Evolutionary conservation across 2,329 filamentous ascomycete genomes (phyloP), one percentile per base, ranked within the genome.

Genomic region (Cryphonectria carpinicola): DNA sequence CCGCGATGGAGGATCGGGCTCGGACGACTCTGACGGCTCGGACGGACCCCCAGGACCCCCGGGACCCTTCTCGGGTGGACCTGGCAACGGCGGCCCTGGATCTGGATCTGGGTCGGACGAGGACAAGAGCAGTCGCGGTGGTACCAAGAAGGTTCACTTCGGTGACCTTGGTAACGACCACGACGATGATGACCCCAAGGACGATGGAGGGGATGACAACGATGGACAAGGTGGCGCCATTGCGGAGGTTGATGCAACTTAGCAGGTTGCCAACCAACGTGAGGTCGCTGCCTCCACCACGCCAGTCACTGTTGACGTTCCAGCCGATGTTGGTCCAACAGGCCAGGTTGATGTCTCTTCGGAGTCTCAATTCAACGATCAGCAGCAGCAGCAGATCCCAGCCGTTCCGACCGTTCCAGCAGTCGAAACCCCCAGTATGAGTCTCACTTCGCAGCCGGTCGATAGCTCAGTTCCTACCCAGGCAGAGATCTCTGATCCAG

Each of bases 161-260:
- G 54, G 14, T 32, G 54, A 32, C 54, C 46, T n/a, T 49, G 25
- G 11, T 14, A 35, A 35, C 17, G 19, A 58, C 14, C 54, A 58
- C 7, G 25, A 32, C 54, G 54, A 58, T 28, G 54, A 58, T 6
- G 25, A 58, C 13, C 14, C 13, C 25, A 32, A 58, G 54, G 54
- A 58, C 28, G 54, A 58, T 11, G 54, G 54, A 56, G 52, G 52
- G 35, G 58, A 61, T 39, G 58, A 61, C 32, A 61, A 61, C 3
- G 58, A 39, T 39, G 58, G 58, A 11, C 58, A 61, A n/a, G 58
- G 35, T 61, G 58, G 58, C 58, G 58, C 32, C 19, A 19, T 37
- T 22, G 7, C 32, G 19, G 10, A 39, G 32, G 58, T 37, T 61
- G 58, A 19, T 39, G 58, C 17, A 37, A 22, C 58, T 39, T 61